Percentiles rank a stretch among this genome's conserved stretches.
Conservation (phyloP, 1,139 yeast species). For the Scheffersomyces lignicola region DNA sequence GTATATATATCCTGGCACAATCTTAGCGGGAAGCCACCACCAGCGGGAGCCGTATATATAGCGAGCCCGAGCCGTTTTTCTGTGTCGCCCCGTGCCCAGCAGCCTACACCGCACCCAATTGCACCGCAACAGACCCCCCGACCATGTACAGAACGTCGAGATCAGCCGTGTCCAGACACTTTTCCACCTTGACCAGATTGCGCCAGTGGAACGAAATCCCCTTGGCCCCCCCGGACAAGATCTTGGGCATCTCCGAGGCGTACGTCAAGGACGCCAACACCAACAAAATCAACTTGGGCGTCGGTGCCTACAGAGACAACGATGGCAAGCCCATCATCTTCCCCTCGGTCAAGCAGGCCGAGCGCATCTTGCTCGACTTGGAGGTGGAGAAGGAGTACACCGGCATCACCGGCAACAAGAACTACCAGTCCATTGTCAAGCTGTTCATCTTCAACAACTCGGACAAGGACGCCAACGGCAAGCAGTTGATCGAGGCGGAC, state of each 20-base stretch:
- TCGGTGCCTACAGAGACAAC: constrained; percentile 52
- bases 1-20: background rate
- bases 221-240: constrained; percentile 74
- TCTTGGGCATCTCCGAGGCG: constrained; percentile 65
- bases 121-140: background rate
- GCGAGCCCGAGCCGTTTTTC: no score
- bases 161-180: constrained; percentile 7
- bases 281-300: constrained; percentile 49
- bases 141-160: constrained; percentile 1
- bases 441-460: constrained; percentile 53
- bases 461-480: constrained; percentile 48
- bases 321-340: constrained; percentile 48
- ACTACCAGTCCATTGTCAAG: constrained; percentile 49
- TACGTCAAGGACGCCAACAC: constrained; percentile 40
- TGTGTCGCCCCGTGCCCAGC: no score
- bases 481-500: constrained; percentile 44
- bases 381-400: constrained; percentile 60
- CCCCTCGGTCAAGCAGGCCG: constrained; percentile 51
- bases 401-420: constrained; percentile 52
- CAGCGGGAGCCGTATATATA: background rate
- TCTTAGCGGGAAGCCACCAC: background rate
- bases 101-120: no score
- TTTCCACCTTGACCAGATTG: constrained; percentile 10
- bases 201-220: constrained; percentile 44
- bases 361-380: constrained; percentile 34